Evolutionary conservation across 192 early-diverging fungal species (phyloP), one percentile per base, ranked within the genome.

Genomic region (Linnemannia exigua): DNA sequence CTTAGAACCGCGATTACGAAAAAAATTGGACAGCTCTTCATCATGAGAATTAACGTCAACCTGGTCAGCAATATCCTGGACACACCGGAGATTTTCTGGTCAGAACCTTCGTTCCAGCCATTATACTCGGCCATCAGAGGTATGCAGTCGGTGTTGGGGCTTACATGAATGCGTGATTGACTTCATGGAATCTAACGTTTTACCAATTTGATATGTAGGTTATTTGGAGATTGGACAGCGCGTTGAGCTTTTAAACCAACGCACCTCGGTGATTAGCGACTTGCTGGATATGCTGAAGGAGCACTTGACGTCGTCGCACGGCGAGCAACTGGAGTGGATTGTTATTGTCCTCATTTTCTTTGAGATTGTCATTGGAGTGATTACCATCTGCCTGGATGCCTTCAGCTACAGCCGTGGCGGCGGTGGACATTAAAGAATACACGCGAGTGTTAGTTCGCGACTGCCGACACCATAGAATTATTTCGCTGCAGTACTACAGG

Each of bases 251-350:
- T 89, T 99, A 80, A 99, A 99, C 88, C 97, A 97, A 77, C 91
- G 98, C 15, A 97, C 97, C 47, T 91, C 91, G 22, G 97, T 99
- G 6, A 98, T 99, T 74, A 94, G 93, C 81, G 95, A 98, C 84
- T 87, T 99, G 69, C 88, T 99, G 80, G 97, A 98, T 47, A 98
- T 99, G 97, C 89, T 99, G 58, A 97, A 96, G 77, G 97, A 98
- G 44, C 97, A 99, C 81, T 90, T 97, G 76, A 98, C 95, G 41
- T 95, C 95, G 47, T 95, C 94, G 47, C 97, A 99, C 79, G 95
- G 94, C 70, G 97, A 98, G 81, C 95, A 96, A 73, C 90, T 98
- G 28, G 97, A 98, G 79, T 97, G 97, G 95, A 99, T 99, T 74
- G 96, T 99, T 3, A 99, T 99, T 81, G 93, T 96, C 67, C 90